Evolutionary conservation across 768 basidiomycete species (phyloP), one percentile per base, ranked within the genome.

Genomic region (Tephrocybe rancida): DNA sequence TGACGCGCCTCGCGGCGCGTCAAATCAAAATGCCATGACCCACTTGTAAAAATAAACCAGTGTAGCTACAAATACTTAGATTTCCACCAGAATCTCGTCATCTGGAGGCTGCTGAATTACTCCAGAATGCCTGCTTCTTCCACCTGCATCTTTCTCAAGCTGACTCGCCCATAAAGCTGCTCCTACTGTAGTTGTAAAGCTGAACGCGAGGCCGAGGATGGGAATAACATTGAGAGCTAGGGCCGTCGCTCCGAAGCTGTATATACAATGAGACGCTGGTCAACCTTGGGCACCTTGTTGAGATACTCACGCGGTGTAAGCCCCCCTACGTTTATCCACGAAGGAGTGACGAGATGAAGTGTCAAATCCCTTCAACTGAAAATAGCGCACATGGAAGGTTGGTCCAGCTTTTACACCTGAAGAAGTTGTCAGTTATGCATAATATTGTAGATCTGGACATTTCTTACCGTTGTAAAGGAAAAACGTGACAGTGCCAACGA

Each of bases 161-260:
- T 85, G 78, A 24, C 80, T 78, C 0, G 86, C 87, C 86, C 86
- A 90, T 7, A 90, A 69, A 9, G 88, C 88, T 1, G 86, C 87
- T 21, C 88, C 88, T 21, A 87, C 81, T 1, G 83, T 78, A 19
- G 80, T 82, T 0, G 85, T 85, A 64, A 87, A 79, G 37, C 70
- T 77, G 67, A 87, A 86, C 25, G 85, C 62, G 29, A 86, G 77
- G 3, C 83, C 82, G 30, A 78, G 71, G 19, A 86, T 64, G 2
- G 88, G 88, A 41, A 89, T 68, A 42, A 89, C 74, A 61, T 81
- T 83, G 50, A 89, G 70, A 5, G 78, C 70, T 47, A 86, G 71
- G 0, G 85, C 79, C n/a, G 74, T 70, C 21, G 79, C 77, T 3
- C 87, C 87, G 64, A 88, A 84, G 4, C 85, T 79, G 55, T 8